Evolutionary conservation across 345 rosid genomes (phyloP), one percentile per base, ranked within the genome.

Genomic region (Camelina hispida): DNA sequence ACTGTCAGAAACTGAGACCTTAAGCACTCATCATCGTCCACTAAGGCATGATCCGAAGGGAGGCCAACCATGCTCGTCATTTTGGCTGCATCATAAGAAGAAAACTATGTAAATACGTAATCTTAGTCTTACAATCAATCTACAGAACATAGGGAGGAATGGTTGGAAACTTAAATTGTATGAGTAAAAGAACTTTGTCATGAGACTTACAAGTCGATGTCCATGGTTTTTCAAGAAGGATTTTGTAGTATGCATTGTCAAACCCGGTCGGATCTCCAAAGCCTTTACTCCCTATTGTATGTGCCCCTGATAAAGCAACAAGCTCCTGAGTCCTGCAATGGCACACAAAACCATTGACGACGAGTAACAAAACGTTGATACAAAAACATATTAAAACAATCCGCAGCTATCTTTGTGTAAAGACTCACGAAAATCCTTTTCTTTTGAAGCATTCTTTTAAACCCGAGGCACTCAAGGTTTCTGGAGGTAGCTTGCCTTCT

Each of bases 391-490:
- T 18, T 62, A 10, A 52, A 28, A 52, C 25, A 23, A 5, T 8
- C 34, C 6, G 37, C 22, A 62, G 40, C 12, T 15, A 34, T 61
- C 18, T 32, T 2, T 66, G 42, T 32, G 53, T 42, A 50, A 44
- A 44, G 68, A 89, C 98, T 89, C 83, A 89, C 97, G 87, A 85
- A 54, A 94, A 86, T 83, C 98, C 98, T 83, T 94, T 94, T 78
- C 81, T 83, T 81, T 78, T 82, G 78, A 94, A 89, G 66, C 87
- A 83, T 68, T 85, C 84, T 88, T 91, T 93, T 72, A 93, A 81
- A 77, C 82, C 93, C 32, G 78, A 60, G 43, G 93, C 97, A 84
- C 74, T 83, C 37, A 89, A 82, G 76, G 93, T 28, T 76, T 88
- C 98, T 79, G 82, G 71, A 30, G 98, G 98, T 75, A 91, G 84